Conservation (phyloP, 2,329 filamentous ascomycete genomes). For the Cladosporium austrohemisphaericum region DNA sequence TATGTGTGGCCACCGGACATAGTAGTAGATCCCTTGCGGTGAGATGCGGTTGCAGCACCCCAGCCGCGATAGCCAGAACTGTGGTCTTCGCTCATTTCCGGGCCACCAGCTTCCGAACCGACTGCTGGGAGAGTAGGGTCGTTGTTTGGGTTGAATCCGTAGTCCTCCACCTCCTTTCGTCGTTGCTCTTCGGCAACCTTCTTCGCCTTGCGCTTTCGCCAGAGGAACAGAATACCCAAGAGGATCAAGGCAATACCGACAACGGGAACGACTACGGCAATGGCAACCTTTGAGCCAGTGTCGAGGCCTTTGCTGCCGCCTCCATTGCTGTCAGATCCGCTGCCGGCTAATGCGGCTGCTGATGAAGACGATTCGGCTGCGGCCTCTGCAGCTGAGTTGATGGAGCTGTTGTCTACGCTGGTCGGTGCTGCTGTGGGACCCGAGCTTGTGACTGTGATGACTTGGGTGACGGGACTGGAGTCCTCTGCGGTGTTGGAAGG, state of each 20-base stretch:
- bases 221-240: constrained; percentile 73
- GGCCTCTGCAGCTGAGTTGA: constrained; percentile 5
- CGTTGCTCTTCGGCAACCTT: constrained; percentile 83
- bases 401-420: not conserved
- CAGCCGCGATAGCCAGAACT: constrained; percentile 86
- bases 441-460: constrained; percentile 21
- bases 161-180: constrained; percentile 94
- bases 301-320: constrained; percentile 47
- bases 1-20: constrained; percentile 65
- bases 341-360: constrained; percentile 18
- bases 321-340: constrained; percentile 14
- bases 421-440: constrained; percentile 17
- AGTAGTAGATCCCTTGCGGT: constrained; percentile 81
- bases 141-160: constrained; percentile 95
- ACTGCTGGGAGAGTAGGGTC: constrained; percentile 72
- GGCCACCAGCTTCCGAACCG: constrained; percentile 49
- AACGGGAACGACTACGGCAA: constrained; percentile 92
- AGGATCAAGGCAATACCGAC: constrained; percentile 79
- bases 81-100: constrained; percentile 73
- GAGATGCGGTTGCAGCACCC: constrained; percentile 68
- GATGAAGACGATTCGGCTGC: constrained; percentile 20
- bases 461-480: constrained; percentile 21
- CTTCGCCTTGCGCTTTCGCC: constrained; percentile 81
- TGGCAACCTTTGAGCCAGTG: constrained; percentile 71
- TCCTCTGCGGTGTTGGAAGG: constrained; percentile 14